Evolutionary conservation across 176 grass and related monocot species (phyloP), one percentile per base, ranked within the genome.

Genomic region (Zoysia pacifica): DNA sequence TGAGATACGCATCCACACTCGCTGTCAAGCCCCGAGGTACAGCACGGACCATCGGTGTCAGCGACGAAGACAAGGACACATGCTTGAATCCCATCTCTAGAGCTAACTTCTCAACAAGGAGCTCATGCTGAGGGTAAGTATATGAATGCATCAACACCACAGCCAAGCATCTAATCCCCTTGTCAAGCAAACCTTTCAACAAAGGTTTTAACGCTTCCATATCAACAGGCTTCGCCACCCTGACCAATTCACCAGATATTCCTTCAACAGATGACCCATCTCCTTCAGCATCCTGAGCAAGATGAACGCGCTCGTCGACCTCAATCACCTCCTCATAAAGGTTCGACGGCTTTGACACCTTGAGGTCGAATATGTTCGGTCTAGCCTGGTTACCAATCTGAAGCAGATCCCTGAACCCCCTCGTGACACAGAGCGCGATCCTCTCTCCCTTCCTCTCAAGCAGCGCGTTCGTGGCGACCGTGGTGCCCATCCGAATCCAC

Each of bases 401-500:
- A 42, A 97, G 89, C 81, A 97, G 62, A 69, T 97, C 95, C 80
- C 79, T 89, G 35, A 97, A 97, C 10, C 95, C 92, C 52, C 79
- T 36, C 14, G 92, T 97, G 48, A 97, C 95, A 62, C 90, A 94
- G 0, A 97, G 90, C 7, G 95, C 95, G 3, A 97, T 97, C 73
- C 90, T 90, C 15, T 97, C 92, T 0, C 92, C 95, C 76, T 93
- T 97, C 74, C 92, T 86, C 92, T 97, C 92, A 14, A 97, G 83
- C 4, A 97, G 95, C 1, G 95, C 90, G 48, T 97, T 97, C 0
- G 95, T 97, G 52, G 95, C 90, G n/a, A 97, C 95, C 2, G 92
- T 97, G 65, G 95, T 97, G 81, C 95, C 95, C 95, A 97, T 97
- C 76, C 95, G 90, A 61, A 97, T 90, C 95, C 95, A 97, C 48